Percentiles rank a stretch among this genome's conserved stretches.
Evolutionary conservation across 2,329 filamentous ascomycete genomes (phyloP).

Genomic region (Epichloe hybrida): DNA sequence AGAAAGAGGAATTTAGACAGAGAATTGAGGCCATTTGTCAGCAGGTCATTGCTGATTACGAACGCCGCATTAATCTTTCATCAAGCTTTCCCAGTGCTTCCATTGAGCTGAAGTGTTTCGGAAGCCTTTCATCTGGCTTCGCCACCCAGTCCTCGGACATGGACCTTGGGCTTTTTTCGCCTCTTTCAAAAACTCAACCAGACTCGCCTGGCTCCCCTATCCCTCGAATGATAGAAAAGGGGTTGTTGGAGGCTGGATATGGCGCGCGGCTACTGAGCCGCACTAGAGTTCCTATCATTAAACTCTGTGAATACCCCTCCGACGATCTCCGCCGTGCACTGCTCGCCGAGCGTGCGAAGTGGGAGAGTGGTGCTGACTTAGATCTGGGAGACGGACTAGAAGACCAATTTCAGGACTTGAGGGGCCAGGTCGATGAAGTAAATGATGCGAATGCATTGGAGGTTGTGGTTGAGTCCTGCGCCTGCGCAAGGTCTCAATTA

Average conservation of each 20-base stretch:
- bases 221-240: constrained; percentile 62
- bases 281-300: constrained; percentile 77
- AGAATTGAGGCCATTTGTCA: constrained; percentile 52
- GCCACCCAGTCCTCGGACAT: constrained; percentile 81
- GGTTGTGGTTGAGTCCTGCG: constrained; percentile 4
- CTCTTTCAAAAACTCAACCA: constrained; percentile 39
- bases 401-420: constrained; percentile 15
- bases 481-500: constrained; percentile 3
- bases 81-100: constrained; percentile 36
- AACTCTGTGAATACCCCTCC: constrained; percentile 62
- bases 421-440: constrained; percentile 8
- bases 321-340: constrained; percentile 47
- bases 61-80: constrained; percentile 26
- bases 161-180: constrained; percentile 69
- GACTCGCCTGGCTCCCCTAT: constrained; percentile 47
- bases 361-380: constrained; percentile 45
- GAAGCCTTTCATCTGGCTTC: constrained; percentile 73
- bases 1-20: constrained; percentile 58
- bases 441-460: background rate
- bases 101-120: constrained; percentile 65
- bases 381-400: constrained; percentile 22
- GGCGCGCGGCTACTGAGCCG: constrained; percentile 65
- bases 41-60: constrained; percentile 40
- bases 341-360: constrained; percentile 51
- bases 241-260: constrained; percentile 55